phyloP scores from a whole-genome alignment of 495 filamentous ascomycete species.

The Extremus antarcticus region DNA sequence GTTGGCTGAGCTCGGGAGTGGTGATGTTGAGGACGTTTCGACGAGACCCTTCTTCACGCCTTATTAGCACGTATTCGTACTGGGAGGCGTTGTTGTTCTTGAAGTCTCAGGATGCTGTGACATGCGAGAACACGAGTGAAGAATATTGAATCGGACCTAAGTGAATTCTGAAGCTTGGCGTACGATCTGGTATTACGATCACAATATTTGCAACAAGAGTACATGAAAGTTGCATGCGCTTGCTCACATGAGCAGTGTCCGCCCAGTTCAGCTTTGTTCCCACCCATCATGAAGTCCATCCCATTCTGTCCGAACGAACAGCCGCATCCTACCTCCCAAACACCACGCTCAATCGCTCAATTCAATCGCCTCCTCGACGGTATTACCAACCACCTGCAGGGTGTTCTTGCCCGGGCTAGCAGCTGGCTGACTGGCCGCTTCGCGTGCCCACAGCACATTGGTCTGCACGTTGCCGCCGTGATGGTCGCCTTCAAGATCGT shows the following conservation, averaged over 20 bases:
- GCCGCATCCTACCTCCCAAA: too few species aligned
- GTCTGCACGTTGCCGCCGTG: slow-evolving; percentile 4
- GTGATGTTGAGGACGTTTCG: not conserved
- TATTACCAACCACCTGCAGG: not conserved
- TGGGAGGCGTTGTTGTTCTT: too few species aligned
- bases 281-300: too few species aligned
- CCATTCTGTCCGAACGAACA: too few species aligned
- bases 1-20: not conserved
- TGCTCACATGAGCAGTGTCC: too few species aligned
- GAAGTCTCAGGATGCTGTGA: too few species aligned
- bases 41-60: not conserved
- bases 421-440: not conserved
- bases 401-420: not conserved
- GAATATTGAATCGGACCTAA: too few species aligned
- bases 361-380: slow-evolving; percentile 4
- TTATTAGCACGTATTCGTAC: not conserved
- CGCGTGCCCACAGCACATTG: not conserved
- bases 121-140: too few species aligned
- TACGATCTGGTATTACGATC: too few species aligned
- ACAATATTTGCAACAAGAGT: too few species aligned
- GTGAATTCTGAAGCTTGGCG: too few species aligned
- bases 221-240: not conserved
- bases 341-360: not conserved
- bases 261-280: too few species aligned
- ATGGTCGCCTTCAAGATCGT: slow-evolving; percentile 11